phyloP scores from a whole-genome alignment of 805 yeast genomes.

The Sporopachydermia lactativora region DNA sequence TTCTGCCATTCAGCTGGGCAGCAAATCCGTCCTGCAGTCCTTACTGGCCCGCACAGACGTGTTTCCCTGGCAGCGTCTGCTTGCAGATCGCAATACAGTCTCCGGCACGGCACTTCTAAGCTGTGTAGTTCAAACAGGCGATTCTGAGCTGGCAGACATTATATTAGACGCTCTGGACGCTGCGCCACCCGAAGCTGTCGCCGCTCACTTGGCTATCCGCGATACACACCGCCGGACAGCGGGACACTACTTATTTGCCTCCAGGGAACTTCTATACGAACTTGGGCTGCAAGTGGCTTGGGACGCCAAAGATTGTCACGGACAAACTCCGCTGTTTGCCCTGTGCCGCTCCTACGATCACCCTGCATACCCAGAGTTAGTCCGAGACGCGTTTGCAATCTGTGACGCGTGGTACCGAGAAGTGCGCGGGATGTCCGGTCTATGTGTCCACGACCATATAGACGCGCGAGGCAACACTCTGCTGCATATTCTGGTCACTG shows the following conservation, averaged over 20 bases:
- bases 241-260: slow-evolving; percentile 63
- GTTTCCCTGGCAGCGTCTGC: slow-evolving; percentile 51
- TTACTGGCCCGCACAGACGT: slow-evolving; percentile 33
- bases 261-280: slow-evolving; percentile 31
- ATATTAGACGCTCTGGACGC: slow-evolving; percentile 30
- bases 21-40: slow-evolving; percentile 28
- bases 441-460: slow-evolving; percentile 46
- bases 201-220: slow-evolving; percentile 29
- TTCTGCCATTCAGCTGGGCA: slow-evolving; percentile 40
- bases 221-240: slow-evolving; percentile 45
- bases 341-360: slow-evolving; percentile 75
- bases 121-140: slow-evolving; percentile 45
- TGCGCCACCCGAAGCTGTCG: slow-evolving; percentile 32
- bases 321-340: slow-evolving; percentile 69
- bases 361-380: slow-evolving; percentile 36
- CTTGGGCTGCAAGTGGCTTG: slow-evolving; percentile 57
- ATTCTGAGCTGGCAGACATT: slow-evolving; percentile 29
- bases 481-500: slow-evolving; percentile 52
- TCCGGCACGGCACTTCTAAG: slow-evolving; percentile 42
- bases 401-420: slow-evolving; percentile 28
- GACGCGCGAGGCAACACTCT: slow-evolving; percentile 66
- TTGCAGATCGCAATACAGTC: slow-evolving; percentile 43
- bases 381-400: slow-evolving; percentile 30
- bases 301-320: slow-evolving; percentile 46
- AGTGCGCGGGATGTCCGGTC: slow-evolving; percentile 8